Evolutionary conservation across 1,284 basidiomycete genomes (phyloP).

Genomic region (Apiotrichum veenhuisii): DNA sequence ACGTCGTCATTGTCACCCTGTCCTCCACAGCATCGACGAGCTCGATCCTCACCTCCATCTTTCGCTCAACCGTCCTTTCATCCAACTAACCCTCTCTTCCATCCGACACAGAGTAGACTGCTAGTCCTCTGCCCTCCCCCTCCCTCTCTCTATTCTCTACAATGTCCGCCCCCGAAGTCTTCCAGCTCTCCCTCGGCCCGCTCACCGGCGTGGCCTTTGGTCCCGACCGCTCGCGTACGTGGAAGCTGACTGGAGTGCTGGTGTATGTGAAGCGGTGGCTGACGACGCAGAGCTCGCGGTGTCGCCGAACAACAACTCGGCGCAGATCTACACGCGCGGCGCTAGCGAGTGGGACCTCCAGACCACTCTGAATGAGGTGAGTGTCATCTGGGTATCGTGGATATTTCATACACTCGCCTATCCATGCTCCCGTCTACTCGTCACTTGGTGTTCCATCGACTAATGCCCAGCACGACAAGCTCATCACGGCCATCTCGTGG

Average conservation of each 20-base stretch:
- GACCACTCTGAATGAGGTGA: slow-evolving; percentile 81
- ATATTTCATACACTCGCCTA: background rate
- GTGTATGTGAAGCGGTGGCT: background rate
- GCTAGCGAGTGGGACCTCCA: slow-evolving; percentile 66
- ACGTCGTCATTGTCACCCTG: too few species aligned
- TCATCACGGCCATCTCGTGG: slow-evolving; percentile 98
- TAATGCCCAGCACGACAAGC: slow-evolving; percentile 81
- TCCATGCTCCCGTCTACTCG: too few species aligned
- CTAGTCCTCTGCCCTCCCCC: slow-evolving; percentile 34
- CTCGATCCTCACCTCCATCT: background rate
- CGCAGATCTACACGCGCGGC: slow-evolving; percentile 70
- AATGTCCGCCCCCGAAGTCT: slow-evolving; percentile 74
- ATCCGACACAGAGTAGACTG: slow-evolving; percentile 38
- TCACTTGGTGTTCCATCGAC: background rate
- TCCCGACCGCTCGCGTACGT: slow-evolving; percentile 77
- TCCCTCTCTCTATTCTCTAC: slow-evolving; percentile 55
- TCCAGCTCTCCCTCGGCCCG: slow-evolving; percentile 72
- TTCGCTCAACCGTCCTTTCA: slow-evolving; percentile 2
- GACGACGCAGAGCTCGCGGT: slow-evolving; percentile 74
- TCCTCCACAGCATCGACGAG: too few species aligned
- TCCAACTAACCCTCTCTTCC: background rate
- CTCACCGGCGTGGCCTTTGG: slow-evolving; percentile 91
- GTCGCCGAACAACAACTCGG: slow-evolving; percentile 85
- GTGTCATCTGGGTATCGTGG: slow-evolving; percentile 21
- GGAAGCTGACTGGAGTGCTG: too few species aligned